Evolutionary conservation across 352 stramenopile species (phyloP).

Genomic region (Peronospora tabacina): DNA sequence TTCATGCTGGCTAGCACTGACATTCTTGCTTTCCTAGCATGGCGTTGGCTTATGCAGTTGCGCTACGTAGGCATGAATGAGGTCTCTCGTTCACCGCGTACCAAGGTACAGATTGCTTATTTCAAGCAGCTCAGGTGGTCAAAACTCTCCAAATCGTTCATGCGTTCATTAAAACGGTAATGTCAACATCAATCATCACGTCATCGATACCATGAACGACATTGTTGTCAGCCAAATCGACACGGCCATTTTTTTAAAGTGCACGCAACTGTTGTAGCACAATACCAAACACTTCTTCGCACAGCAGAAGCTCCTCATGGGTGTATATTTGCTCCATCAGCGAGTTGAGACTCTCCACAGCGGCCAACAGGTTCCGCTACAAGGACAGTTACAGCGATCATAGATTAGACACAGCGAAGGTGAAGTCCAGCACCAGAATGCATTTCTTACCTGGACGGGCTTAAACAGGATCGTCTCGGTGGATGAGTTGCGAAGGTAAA

Average conservation of each 20-base stretch:
- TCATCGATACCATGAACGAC: neutral
- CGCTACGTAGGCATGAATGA: too few relatives aligned
- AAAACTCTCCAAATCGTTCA: neutral
- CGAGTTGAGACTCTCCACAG: conserved; percentile 50
- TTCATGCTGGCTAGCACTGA: conserved; percentile 35
- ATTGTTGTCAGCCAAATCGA: neutral
- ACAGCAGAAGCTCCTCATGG: conserved; percentile 35
- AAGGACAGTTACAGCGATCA: conserved; percentile 2
- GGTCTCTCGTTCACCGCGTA: too few relatives aligned
- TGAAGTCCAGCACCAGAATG: neutral
- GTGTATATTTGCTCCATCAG: conserved; percentile 59
- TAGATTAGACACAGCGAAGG: neutral
- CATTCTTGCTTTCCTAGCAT: too few relatives aligned
- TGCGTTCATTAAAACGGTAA: neutral
- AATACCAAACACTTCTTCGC: conserved; percentile 31
- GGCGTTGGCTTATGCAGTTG: too few relatives aligned
- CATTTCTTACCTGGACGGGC: conserved; percentile 53
- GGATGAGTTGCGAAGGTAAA: conserved; percentile 73
- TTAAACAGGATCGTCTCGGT: conserved; percentile 82
- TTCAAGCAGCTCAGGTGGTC: neutral
- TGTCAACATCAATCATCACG: neutral
- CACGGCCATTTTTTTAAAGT: conserved; percentile 19
- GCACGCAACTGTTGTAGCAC: conserved; percentile 43
- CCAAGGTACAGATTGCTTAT: neutral
- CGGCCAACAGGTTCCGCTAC: conserved; percentile 61